Percentiles rank a stretch among this genome's conserved stretches.
Conservation (phyloP, 176 grass and related monocot species). For the Luzula sylvatica region DNA sequence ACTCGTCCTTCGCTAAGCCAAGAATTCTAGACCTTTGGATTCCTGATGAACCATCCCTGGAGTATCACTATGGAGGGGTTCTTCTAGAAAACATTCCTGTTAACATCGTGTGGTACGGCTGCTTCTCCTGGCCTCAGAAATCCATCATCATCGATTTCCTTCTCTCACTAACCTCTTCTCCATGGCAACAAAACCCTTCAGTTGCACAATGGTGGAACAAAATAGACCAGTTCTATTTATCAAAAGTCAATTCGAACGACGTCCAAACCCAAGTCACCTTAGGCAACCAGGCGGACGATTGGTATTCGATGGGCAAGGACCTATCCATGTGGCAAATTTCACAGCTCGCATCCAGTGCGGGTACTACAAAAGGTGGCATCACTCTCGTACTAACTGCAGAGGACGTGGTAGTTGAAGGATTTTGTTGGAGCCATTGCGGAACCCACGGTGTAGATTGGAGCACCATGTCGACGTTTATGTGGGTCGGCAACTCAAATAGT, state of each 20-base stretch:
- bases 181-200: slow-evolving; percentile 30
- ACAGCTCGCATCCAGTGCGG: neutral
- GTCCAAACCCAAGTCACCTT: slow-evolving; percentile 31
- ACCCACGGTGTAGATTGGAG: slow-evolving; percentile 17
- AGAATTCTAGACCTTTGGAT: slow-evolving; percentile 41
- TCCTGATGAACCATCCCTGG: slow-evolving; percentile 27
- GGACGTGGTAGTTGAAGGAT: slow-evolving; percentile 26
- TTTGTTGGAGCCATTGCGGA: slow-evolving; percentile 28
- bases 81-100: slow-evolving; percentile 51
- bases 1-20: slow-evolving; percentile 12
- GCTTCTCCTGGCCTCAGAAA: slow-evolving; percentile 49
- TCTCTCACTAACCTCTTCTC: slow-evolving; percentile 34
- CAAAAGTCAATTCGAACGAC: slow-evolving; percentile 24
- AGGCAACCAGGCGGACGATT: slow-evolving; percentile 34
- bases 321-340: slow-evolving; percentile 19
- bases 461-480: neutral
- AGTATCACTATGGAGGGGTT: slow-evolving; percentile 65
- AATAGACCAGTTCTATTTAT: slow-evolving; percentile 51
- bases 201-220: slow-evolving; percentile 69
- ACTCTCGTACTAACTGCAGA: slow-evolving; percentile 19
- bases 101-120: slow-evolving; percentile 60
- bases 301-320: slow-evolving; percentile 10
- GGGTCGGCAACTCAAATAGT: slow-evolving; percentile 21
- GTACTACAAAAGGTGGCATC: slow-evolving; percentile 7
- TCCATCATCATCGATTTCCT: slow-evolving; percentile 66